Percentiles rank a stretch among this genome's conserved stretches.
Evolutionary conservation across 169 alveolate genomes (phyloP).

Genomic region (Cyclospora cayetanensis): DNA sequence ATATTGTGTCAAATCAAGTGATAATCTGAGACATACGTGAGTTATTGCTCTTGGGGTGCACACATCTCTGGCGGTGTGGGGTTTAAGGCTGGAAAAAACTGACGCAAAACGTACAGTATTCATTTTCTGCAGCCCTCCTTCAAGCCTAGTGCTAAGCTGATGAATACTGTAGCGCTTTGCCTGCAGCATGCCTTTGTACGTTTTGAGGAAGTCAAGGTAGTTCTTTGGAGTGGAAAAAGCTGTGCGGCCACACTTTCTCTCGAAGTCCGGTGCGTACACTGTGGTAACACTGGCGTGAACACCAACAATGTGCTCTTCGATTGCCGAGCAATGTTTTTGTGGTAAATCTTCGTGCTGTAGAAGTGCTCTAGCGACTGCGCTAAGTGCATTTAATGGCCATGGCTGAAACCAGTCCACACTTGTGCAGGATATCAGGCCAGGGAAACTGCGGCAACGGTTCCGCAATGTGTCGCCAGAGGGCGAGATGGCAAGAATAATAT

Average conservation of each 20-base stretch:
- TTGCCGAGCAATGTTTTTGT: conserved; percentile 80
- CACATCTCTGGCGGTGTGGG: too few species aligned
- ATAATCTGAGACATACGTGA: too few species aligned
- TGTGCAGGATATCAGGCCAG: conserved; percentile 96
- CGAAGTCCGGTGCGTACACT: conserved; percentile 87
- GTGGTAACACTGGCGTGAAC: conserved; percentile 86
- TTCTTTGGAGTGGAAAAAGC: conserved; percentile 93
- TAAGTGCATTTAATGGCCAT: conserved; percentile 94
- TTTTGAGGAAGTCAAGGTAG: conserved; percentile 89
- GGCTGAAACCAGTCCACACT: conserved; percentile 97
- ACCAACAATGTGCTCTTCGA: conserved; percentile 86
- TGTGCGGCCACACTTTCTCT: conserved; percentile 84
- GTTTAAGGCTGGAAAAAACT: neutral
- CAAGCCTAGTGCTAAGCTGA: conserved; percentile 84
- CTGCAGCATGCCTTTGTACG: conserved; percentile 81
- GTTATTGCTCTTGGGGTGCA: too few species aligned
- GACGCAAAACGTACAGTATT: neutral
- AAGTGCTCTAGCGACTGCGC: conserved; percentile 95
- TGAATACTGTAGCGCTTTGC: conserved; percentile 84
- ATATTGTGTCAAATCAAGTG: neutral
- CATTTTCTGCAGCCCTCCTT: conserved; percentile 90
- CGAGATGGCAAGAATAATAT: conserved; percentile 91
- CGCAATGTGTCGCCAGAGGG: conserved; percentile 92
- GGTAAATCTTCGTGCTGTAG: conserved; percentile 77
- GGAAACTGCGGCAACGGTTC: conserved; percentile 92